Evolutionary conservation across 2,329 filamentous ascomycete species (phyloP).

Genomic region (Nakataea oryzae): DNA sequence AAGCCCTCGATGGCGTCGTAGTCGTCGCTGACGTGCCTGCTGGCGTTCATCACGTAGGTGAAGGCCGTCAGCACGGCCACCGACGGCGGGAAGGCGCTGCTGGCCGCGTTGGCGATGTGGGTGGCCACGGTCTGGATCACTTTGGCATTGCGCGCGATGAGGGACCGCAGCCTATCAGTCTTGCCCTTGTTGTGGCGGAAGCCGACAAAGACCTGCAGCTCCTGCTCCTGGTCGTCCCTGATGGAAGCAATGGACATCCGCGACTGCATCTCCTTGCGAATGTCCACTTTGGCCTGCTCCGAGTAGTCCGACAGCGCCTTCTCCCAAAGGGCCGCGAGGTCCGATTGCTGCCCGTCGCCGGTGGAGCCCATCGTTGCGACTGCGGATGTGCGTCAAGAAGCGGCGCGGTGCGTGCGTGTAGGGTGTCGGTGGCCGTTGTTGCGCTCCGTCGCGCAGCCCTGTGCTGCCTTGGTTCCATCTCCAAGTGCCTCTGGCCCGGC

Average conservation of each 20-base stretch:
- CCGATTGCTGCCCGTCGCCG: neutral
- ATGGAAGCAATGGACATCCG: slow-evolving; percentile 14
- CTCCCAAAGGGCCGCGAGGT: neutral
- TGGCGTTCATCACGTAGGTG: slow-evolving; percentile 18
- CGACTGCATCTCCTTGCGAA: neutral
- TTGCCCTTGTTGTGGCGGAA: slow-evolving; percentile 23
- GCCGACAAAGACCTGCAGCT: slow-evolving; percentile 14
- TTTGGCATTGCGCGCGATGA: slow-evolving; percentile 19
- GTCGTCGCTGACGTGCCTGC: slow-evolving; percentile 20
- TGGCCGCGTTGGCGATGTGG: slow-evolving; percentile 18
- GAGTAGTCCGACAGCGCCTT: neutral
- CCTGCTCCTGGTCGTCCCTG: neutral
- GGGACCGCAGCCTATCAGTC: slow-evolving; percentile 18
- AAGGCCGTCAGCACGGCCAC: slow-evolving; percentile 21
- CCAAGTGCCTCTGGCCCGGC: too few relatives aligned
- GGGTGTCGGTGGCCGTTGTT: neutral
- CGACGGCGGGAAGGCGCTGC: slow-evolving; percentile 19
- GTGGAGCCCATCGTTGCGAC: neutral
- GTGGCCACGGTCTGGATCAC: slow-evolving; percentile 17
- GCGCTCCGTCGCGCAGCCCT: too few relatives aligned
- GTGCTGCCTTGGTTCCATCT: too few relatives aligned
- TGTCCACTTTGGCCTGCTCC: neutral
- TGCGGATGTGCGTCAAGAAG: neutral
- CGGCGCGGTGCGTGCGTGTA: neutral
- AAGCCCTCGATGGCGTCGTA: slow-evolving; percentile 27